These are phyloP conservation scores for Beauveria sp. DNA, from an alignment of 2,329 filamentous ascomycete species.

Conservation along the genomic window DNA sequence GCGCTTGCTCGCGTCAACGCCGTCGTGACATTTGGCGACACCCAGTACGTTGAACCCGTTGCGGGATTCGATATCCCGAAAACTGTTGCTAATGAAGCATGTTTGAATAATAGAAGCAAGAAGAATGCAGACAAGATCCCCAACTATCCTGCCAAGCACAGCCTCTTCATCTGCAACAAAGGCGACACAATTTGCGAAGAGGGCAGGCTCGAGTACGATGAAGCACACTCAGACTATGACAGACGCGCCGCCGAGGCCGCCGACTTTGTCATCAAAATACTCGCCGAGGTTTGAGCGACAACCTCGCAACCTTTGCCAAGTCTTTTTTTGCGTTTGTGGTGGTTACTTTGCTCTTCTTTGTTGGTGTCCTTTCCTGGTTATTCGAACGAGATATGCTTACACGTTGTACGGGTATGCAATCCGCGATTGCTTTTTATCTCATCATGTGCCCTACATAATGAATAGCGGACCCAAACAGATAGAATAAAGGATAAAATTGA, in stretches of 20 bases:
- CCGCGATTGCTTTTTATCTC: no score
- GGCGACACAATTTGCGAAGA: slow-evolving; percentile 30
- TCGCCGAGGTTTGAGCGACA: background rate
- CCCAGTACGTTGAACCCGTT: slow-evolving; percentile 12
- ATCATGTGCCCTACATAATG: no score
- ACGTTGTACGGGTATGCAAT: no score
- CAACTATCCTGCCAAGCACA: slow-evolving; percentile 27
- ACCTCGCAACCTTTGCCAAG: no score
- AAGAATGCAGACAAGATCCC: slow-evolving; percentile 29
- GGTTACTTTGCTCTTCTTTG: no score
- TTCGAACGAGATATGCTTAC: no score
- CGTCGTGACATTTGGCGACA: slow-evolving; percentile 22
- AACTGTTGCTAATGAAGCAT: background rate
- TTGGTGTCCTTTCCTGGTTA: no score
- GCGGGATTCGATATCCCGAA: no score
- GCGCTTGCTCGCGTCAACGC: slow-evolving; percentile 19
- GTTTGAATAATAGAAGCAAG: background rate
- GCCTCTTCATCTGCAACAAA: slow-evolving; percentile 33
- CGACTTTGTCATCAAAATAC: background rate
- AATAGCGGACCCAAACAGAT: background rate
- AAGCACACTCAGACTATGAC: slow-evolving; percentile 30
- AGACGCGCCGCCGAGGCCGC: slow-evolving; percentile 19
- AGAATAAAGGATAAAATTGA: background rate
- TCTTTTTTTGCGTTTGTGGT: no score
- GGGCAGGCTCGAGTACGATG: slow-evolving; percentile 25